Evolutionary conservation across 148 eudicot genomes (phyloP).

Genomic region (Diospyros lotus): DNA sequence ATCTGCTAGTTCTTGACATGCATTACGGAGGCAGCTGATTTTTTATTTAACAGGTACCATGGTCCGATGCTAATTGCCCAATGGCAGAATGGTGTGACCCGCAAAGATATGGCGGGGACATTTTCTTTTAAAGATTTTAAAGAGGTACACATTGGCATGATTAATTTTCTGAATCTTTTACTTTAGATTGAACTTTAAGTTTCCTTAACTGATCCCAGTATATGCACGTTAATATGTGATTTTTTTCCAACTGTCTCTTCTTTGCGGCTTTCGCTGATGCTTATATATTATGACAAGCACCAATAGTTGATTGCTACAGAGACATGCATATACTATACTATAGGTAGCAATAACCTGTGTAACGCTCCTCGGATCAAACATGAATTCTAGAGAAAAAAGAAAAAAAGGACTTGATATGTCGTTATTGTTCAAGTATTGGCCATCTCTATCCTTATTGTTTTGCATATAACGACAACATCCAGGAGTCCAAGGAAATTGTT

Average conservation of each 20-base stretch:
- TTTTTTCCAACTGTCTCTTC: not conserved
- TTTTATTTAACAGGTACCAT: constrained; percentile 43
- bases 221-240: not conserved
- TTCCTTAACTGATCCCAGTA: too few relatives aligned
- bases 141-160: constrained; percentile 42
- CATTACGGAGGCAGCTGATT: constrained; percentile 8
- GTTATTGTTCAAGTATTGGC: too few relatives aligned
- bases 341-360: too few relatives aligned
- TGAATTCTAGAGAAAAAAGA: too few relatives aligned
- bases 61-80: constrained; percentile 79
- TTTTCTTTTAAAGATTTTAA: constrained; percentile 68
- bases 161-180: not conserved
- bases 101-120: constrained; percentile 61
- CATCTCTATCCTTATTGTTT: not conserved
- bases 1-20: not conserved
- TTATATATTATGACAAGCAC: too few relatives aligned
- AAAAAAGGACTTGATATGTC: too few relatives aligned
- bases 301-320: too few relatives aligned
- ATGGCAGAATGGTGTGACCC: constrained; percentile 87
- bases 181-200: not conserved
- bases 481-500: too few relatives aligned
- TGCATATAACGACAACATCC: too few relatives aligned
- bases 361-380: too few relatives aligned
- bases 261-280: not conserved
- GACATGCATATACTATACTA: too few relatives aligned